Evolutionary conservation across 371 early-diverging fungal genomes (phyloP), one percentile per base, ranked within the genome.

Genomic region (Batkoa obscura): DNA sequence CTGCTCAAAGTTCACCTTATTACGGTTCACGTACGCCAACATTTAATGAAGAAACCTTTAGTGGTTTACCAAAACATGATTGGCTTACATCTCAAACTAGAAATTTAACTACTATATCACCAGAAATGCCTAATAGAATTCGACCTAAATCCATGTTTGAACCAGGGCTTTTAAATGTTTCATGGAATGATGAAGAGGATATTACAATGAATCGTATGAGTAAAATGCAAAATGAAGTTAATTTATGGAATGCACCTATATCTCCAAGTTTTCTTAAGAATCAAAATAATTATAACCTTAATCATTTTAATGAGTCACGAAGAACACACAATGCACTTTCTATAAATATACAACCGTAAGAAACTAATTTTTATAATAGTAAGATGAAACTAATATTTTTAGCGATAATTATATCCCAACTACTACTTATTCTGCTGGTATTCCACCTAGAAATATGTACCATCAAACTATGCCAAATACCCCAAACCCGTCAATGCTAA

Each of bases 141-240:
- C 53, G 53, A 17, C 53, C 53, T 10, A 53, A 53, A 23, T 37
- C 38, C 13, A 53, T 53, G 53, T 53, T 15, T 30, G 53, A 53
- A 31, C 53, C 53, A 15, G 39, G 38, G n/a, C 8, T 37, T n/a
- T 3, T 37, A 3, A 15, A 2, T 15, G 6, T 8, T 15, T n/a
- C 4, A 9, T 53, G 53, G 53, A 10, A 38, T 5, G 6, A 12
- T 10, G 53, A 53, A 39, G 38, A 53, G 17, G 4, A 8, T 37
- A 41, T 9, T 32, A n/a, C 53, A 4, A 34, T 31, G 4, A 13
- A 17, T 36, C 5, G 50, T 17, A 36, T 13, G 17, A 36, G 39
- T 41, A 36, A 15, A 23, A 9, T 39, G 5, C 39, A 38, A 17
- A 9, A n/a, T 10, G 53, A 31, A 5, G 53, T 31, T 5, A 39